Conservation (phyloP, 768 basidiomycete genomes). For the Pleurotus djamor region DNA sequence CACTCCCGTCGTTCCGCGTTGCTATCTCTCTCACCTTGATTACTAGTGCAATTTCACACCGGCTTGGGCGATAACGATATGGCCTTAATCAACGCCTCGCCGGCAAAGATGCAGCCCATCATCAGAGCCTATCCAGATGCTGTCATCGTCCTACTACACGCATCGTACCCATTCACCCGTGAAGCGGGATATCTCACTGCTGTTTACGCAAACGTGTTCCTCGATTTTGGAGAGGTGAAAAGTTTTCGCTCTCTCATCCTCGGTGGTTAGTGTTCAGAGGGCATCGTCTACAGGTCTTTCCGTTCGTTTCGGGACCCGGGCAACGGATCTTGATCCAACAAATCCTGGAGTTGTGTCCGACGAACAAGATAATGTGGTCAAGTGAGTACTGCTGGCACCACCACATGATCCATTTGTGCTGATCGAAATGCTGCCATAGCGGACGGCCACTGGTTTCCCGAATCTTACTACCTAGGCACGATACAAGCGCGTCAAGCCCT, state of each 20-base stretch:
- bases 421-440: slow-evolving; percentile 23
- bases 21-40: background rate
- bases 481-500: slow-evolving; percentile 63
- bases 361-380: slow-evolving; percentile 81
- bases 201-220: slow-evolving; percentile 70
- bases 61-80: slow-evolving; percentile 80
- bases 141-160: slow-evolving; percentile 67
- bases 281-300: slow-evolving; percentile 44
- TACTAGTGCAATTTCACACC: slow-evolving; percentile 79
- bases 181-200: slow-evolving; percentile 78
- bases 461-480: slow-evolving; percentile 68
- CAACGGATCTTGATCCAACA: slow-evolving; percentile 60
- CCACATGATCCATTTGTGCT: background rate
- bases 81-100: slow-evolving; percentile 52
- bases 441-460: slow-evolving; percentile 77
- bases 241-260: background rate
- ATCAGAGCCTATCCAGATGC: slow-evolving; percentile 63
- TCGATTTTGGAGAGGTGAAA: slow-evolving; percentile 73
- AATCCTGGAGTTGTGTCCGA: slow-evolving; percentile 69
- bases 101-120: slow-evolving; percentile 64
- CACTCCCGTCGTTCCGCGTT: background rate
- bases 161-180: slow-evolving; percentile 75
- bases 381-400: slow-evolving; percentile 40
- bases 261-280: background rate
- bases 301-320: slow-evolving; percentile 59